Percentiles rank a stretch among this genome's conserved stretches.
phyloP scores from a whole-genome alignment of 495 filamentous ascomycete genomes.

The Aspergillus cristatus region DNA sequence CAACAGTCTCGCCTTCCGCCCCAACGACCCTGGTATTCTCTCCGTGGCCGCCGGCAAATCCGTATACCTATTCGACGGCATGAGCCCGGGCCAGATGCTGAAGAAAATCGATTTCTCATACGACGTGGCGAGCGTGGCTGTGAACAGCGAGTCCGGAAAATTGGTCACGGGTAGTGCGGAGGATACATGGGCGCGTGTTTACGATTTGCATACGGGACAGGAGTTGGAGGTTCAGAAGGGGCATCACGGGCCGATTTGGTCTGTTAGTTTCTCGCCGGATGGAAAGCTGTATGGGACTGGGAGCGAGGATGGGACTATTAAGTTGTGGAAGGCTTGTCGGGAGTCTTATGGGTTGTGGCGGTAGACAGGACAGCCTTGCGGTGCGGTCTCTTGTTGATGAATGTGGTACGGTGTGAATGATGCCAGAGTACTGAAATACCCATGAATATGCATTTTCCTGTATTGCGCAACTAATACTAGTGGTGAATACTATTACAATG shows the following conservation, averaged over 20 bases:
- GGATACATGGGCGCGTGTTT: conserved; percentile 92
- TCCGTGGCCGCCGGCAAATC: conserved; percentile 70
- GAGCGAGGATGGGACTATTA: conserved; percentile 95
- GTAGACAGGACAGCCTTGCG: conserved; percentile 22
- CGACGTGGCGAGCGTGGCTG: conserved; percentile 79
- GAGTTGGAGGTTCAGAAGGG: conserved; percentile 91
- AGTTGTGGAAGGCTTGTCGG: conserved; percentile 71
- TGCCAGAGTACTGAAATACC: too few species aligned
- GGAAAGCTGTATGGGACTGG: conserved; percentile 93
- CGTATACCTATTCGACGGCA: conserved; percentile 86
- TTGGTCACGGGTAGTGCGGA: conserved; percentile 77
- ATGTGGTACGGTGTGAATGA: too few species aligned
- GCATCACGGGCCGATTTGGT: conserved; percentile 96
- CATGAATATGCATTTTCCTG: too few species aligned
- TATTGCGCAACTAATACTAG: too few species aligned
- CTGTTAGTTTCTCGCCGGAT: conserved; percentile 84
- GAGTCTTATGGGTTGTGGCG: conserved; percentile 63
- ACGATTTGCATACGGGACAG: conserved; percentile 69
- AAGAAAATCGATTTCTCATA: conserved; percentile 69
- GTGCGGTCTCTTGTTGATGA: too few species aligned
- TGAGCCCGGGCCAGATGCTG: conserved; percentile 55
- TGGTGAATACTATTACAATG: too few species aligned
- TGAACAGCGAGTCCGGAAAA: conserved; percentile 70
- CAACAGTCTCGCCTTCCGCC: conserved; percentile 35
- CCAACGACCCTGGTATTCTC: conserved; percentile 35